Percentiles rank a stretch among this genome's conserved stretches.
Evolutionary conservation across 2,329 filamentous ascomycete genomes (phyloP).

Genomic region (Coniochaeta prunicola): DNA sequence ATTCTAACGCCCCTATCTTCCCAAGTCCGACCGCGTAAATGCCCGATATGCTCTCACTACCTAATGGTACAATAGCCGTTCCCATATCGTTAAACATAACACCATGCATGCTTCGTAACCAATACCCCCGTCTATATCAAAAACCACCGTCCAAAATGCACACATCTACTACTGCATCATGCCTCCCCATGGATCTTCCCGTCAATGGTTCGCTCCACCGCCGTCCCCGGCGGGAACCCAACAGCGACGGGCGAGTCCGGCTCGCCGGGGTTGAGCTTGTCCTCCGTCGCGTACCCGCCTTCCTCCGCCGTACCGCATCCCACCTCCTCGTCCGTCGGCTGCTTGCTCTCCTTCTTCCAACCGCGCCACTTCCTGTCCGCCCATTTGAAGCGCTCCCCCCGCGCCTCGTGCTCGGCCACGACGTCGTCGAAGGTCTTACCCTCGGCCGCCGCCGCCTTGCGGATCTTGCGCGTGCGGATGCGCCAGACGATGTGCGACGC

Average conservation of each 20-base stretch:
- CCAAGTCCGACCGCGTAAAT: neutral
- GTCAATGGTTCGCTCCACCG: neutral
- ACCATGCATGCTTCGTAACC: neutral
- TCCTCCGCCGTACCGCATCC: neutral
- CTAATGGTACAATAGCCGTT: neutral
- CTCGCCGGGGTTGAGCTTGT: neutral
- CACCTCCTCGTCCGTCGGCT: neutral
- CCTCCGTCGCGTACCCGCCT: neutral
- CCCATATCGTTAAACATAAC: neutral
- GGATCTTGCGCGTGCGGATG: conserved; percentile 43
- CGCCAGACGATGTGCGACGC: conserved; percentile 52
- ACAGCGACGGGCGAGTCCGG: neutral
- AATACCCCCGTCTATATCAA: neutral
- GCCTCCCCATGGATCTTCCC: neutral
- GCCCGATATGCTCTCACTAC: neutral
- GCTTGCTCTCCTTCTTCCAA: neutral
- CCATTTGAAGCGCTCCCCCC: conserved; percentile 26
- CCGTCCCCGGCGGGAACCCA: neutral
- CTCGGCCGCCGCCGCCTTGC: conserved; percentile 40
- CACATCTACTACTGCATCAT: neutral
- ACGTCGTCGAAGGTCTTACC: conserved; percentile 51
- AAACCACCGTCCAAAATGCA: neutral
- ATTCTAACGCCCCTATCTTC: neutral
- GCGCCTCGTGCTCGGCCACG: conserved; percentile 23
- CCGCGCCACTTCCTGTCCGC: conserved; percentile 21